Evolutionary conservation across 2,329 filamentous ascomycete genomes (phyloP), one percentile per base, ranked within the genome.

Genomic region (Pseudodiploospora longispora): DNA sequence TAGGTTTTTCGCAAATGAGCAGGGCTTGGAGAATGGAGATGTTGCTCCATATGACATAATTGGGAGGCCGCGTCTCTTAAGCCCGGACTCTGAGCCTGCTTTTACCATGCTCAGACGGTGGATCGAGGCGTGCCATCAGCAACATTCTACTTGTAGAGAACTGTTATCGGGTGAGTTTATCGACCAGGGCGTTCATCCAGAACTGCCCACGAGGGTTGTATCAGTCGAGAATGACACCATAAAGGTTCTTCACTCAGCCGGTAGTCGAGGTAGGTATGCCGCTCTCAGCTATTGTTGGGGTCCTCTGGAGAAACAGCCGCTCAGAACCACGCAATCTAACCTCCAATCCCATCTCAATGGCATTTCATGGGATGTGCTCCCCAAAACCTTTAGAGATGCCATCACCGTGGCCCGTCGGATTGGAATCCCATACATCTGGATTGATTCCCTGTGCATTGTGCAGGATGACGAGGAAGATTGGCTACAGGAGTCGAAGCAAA

Each of bases 361-460:
- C 4, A 48, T 50, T 27, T 42, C 45, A 9, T 50, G 48, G 48
- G 32, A n/a, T 5, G 44, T 36, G 12, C 43, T 50, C 30, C 46
- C 48, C 6, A 47, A 43, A 28, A 48, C 48, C 4, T 48, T 48
- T 10, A 41, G 41, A 28, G 48, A 50, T 28, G 48, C 46, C 27
- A 45, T 47, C 7, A 45, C 38, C 2, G 42, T 47, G 9, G 34
- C 36, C 6, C 38, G 39, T 28, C 38, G 34, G 9, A 45, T 47
- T 6, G 46, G 46, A 8, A 32, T 45, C 27, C 27, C 27, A 1
- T 54, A 52, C 29, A 32, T 51, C n/a, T 50, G 48, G 48, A 50
- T 50, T 30, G 48, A 50, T 33, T 50, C 48, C 8, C 42, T 50
- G 2, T 50, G 49, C 33, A 51, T 51, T 33, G 40, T 51, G 27